Evolutionary conservation across 169 alveolate genomes (phyloP), one percentile per base, ranked within the genome.

Genomic region (Eimeria maxima): DNA sequence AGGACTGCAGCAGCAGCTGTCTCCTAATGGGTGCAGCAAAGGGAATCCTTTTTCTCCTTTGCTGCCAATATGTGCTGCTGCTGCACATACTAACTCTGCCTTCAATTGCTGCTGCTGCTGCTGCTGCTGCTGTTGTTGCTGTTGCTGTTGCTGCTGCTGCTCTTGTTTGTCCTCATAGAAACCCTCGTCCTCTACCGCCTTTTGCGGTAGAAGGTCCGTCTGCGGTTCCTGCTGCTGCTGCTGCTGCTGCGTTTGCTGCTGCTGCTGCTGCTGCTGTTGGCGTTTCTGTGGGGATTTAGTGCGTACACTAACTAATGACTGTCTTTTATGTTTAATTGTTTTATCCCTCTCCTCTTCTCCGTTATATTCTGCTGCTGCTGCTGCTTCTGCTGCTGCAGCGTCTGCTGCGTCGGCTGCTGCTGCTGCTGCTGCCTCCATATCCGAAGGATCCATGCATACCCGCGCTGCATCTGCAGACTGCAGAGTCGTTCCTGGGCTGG

Each of bases 71-170:
- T 29, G 42, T 69, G 80, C 80, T 69, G 80, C 80, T 69, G 80
- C 18, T 6, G 80, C 47, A 27, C 22, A 10, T 27, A 22, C 45
- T 13, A 33, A 16, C 42, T 33, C 80, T 20, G 18, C 33, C 87
- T 76, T 42, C 87, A 33, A 27, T 60, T 74, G 50, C 87, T 74
- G 87, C 87, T 74, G 87, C 87, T 74, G 87, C 87, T 76, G 87
- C 87, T 76, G 87, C 87, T 7, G 87, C 29, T 11, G 8, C 29
- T 33, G 87, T 63, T 33, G 53, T 29, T 76, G 87, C 87, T 76
- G 87, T 60, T 33, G 87, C n/a, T 57, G 67, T 24, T 57, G 67
- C 7, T 7, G 67, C 4, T 57, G 67, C 67, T 57, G 67, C 67
- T 5, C 38, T n/a, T 42, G 18, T 7, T 14, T n/a, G 29, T 18